phyloP scores from a whole-genome alignment of 2,329 filamentous ascomycete species.

The Colletotrichum coccodes region DNA sequence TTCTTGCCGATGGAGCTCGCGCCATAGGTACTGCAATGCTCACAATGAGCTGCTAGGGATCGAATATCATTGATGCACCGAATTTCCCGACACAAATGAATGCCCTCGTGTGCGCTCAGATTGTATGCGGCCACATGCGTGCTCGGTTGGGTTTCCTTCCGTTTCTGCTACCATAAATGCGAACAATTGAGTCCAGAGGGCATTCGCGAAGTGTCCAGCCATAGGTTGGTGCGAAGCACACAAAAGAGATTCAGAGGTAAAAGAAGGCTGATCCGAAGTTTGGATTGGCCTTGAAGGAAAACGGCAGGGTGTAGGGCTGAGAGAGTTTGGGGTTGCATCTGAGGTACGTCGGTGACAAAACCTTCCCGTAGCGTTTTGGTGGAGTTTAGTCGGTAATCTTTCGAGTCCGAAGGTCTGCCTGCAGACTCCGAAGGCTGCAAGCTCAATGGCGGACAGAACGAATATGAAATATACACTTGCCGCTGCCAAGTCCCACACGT shows the following conservation, averaged over 20 bases:
- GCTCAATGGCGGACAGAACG: neutral
- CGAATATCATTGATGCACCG: constrained; percentile 59
- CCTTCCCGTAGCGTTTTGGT: neutral
- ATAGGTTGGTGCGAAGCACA: constrained; percentile 57
- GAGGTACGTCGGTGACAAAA: neutral
- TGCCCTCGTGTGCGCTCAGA: constrained; percentile 60
- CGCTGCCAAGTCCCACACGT: neutral
- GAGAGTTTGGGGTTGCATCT: constrained; percentile 1
- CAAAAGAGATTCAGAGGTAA: constrained; percentile 49
- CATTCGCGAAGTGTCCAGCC: constrained; percentile 59
- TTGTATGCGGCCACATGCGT: constrained; percentile 62
- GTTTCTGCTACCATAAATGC: constrained; percentile 63
- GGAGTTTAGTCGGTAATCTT: neutral
- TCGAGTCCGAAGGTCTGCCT: neutral
- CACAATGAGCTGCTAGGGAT: constrained; percentile 57
- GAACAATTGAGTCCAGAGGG: constrained; percentile 66
- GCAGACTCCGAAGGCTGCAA: neutral
- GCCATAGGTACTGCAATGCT: constrained; percentile 59
- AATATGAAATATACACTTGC: neutral
- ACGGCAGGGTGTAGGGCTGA: neutral
- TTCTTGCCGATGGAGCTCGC: constrained; percentile 59
- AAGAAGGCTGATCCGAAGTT: constrained; percentile 34
- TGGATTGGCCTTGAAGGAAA: neutral
- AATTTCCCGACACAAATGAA: constrained; percentile 62
- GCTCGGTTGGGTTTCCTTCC: constrained; percentile 55